Evolutionary conservation across 2,329 filamentous ascomycete species (phyloP).

Genomic region (Penicillium occitanis): DNA sequence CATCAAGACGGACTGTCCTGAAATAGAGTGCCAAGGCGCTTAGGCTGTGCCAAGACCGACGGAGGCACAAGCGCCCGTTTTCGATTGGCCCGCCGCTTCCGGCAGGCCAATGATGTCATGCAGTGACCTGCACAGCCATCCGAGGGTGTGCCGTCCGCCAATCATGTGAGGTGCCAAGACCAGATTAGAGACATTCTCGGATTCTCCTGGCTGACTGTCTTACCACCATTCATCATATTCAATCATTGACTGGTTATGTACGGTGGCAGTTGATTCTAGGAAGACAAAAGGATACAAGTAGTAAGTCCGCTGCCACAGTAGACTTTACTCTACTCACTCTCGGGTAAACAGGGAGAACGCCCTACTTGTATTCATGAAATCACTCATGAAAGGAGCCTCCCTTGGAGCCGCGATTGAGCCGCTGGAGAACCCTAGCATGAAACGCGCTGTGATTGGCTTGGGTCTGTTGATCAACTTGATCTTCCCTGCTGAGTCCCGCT

Average conservation of each 20-base stretch:
- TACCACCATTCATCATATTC: too few species aligned
- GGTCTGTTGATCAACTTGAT: not conserved
- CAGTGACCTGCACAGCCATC: slow-evolving; percentile 11
- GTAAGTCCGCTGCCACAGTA: not conserved
- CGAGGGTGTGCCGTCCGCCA: not conserved
- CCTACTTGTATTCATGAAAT: not conserved
- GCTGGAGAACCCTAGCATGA: not conserved
- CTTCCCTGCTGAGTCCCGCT: not conserved
- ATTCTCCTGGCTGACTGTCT: too few species aligned
- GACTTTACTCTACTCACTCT: not conserved
- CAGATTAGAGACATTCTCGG: not conserved
- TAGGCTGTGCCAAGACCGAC: not conserved
- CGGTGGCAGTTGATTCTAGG: not conserved
- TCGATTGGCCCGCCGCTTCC: slow-evolving; percentile 15
- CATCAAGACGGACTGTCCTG: not conserved
- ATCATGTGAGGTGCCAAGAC: not conserved
- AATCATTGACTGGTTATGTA: not conserved
- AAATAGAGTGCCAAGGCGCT: not conserved
- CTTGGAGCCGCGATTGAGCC: slow-evolving; percentile 9
- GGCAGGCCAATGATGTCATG: slow-evolving; percentile 17
- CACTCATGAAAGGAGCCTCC: not conserved
- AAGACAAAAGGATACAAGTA: not conserved
- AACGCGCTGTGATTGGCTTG: slow-evolving; percentile 7
- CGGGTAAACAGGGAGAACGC: not conserved
- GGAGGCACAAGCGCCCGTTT: not conserved